These are phyloP conservation scores for Plasmodium relictum DNA, from an alignment of 169 alveolate genomes.

Conservation along the genomic window DNA sequence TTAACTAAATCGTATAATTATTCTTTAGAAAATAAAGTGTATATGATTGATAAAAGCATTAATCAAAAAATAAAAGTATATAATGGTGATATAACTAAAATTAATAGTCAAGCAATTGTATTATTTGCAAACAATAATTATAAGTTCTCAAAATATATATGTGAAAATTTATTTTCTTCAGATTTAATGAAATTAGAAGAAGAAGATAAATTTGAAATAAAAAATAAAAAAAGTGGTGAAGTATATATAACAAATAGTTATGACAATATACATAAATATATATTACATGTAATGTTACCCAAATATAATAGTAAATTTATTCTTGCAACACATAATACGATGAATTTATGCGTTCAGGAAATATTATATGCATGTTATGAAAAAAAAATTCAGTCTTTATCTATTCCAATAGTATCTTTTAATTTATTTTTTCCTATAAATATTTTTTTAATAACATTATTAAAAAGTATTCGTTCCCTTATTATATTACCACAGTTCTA, in stretches of 20 bases:
- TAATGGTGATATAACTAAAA: slow-evolving; percentile 39
- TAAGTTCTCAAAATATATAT: slow-evolving; percentile 19
- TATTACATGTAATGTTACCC: slow-evolving; percentile 52
- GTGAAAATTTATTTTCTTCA: slow-evolving; percentile 51
- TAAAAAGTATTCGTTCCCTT: slow-evolving; percentile 55
- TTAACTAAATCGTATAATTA: slow-evolving; percentile 1
- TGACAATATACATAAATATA: slow-evolving; percentile 53
- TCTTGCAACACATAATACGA: slow-evolving; percentile 61
- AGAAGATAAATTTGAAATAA: slow-evolving; percentile 42
- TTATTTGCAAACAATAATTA: slow-evolving; percentile 55
- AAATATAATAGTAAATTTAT: slow-evolving; percentile 59
- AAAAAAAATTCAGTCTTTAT: slow-evolving; percentile 28
- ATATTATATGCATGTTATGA: slow-evolving; percentile 44
- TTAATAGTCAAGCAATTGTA: slow-evolving; percentile 27
- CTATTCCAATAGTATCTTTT: slow-evolving; percentile 53
- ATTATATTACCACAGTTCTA: slow-evolving; percentile 39
- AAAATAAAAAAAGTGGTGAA: slow-evolving; percentile 52
- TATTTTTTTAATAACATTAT: slow-evolving; percentile 23
- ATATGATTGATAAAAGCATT: slow-evolving; percentile 27
- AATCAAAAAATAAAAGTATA: slow-evolving; percentile 19
- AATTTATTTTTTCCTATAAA: slow-evolving; percentile 44
- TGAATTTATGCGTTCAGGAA: slow-evolving; percentile 59
- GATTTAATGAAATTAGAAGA: slow-evolving; percentile 59
- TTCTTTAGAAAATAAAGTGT: slow-evolving; percentile 15
- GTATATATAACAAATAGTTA: slow-evolving; percentile 47